These are phyloP conservation scores for Neurospora pannonica DNA, from an alignment of 495 filamentous ascomycete genomes.

Conservation along the genomic window DNA sequence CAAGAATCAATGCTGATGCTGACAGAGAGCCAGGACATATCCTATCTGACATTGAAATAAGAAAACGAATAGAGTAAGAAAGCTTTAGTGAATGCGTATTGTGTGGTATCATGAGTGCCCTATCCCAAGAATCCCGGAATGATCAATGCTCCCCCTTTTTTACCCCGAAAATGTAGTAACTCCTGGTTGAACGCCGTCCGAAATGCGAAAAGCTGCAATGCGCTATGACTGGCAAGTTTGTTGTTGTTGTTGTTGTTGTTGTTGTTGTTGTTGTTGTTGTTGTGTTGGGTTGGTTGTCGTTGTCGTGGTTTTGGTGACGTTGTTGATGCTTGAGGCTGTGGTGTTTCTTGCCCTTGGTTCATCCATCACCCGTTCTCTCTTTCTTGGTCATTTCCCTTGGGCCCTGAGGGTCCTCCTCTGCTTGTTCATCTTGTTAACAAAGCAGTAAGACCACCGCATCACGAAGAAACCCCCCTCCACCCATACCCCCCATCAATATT, in stretches of 20 bases:
- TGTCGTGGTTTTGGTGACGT: too few species aligned
- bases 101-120: not conserved
- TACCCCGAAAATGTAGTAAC: not conserved
- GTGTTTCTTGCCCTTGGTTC: not conserved
- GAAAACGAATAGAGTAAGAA: not conserved
- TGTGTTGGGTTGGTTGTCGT: not conserved
- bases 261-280: not conserved
- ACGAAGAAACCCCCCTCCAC: slow-evolving; percentile 40
- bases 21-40: not conserved
- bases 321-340: not conserved
- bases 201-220: not conserved
- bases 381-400: not conserved
- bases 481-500: slow-evolving; percentile 63
- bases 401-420: too few species aligned
- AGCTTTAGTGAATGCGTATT: not conserved
- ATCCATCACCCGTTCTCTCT: not conserved
- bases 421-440: too few species aligned
- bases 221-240: not conserved
- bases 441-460: not conserved
- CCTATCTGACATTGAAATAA: not conserved
- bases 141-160: not conserved
- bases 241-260: not conserved
- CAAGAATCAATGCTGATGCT: not conserved
- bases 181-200: not conserved
- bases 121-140: not conserved